Evolutionary conservation across 1,139 yeast genomes (phyloP).

Genomic region (Protomyces inouyei): DNA sequence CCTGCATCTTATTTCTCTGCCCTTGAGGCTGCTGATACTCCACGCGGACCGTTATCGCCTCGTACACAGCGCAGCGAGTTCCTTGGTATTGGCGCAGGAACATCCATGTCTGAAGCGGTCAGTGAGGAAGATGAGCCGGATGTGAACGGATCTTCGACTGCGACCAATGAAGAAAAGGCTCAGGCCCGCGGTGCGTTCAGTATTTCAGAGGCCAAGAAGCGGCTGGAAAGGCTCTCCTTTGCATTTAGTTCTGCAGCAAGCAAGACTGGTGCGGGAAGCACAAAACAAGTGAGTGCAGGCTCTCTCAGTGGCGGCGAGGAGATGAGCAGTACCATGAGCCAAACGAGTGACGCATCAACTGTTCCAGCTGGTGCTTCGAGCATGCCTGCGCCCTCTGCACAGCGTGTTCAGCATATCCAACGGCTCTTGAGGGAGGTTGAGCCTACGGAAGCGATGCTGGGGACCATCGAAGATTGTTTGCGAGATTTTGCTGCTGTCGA

Average conservation of each 20-base stretch:
- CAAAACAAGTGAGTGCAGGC: neutral
- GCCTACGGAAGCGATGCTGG: neutral
- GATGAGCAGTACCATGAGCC: neutral
- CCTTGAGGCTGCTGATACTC: neutral
- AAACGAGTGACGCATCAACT: neutral
- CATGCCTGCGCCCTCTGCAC: slow-evolving; percentile 11
- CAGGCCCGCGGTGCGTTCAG: slow-evolving; percentile 8
- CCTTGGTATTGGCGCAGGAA: neutral
- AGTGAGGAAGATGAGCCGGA: slow-evolving; percentile 22
- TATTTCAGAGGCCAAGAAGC: slow-evolving; percentile 19
- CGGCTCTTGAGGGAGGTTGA: slow-evolving; percentile 13
- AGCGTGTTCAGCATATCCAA: slow-evolving; percentile 10
- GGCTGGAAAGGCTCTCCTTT: slow-evolving; percentile 18
- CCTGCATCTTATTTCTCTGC: neutral
- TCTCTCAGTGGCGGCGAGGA: neutral
- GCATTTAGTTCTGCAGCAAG: slow-evolving; percentile 1
- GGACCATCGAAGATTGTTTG: slow-evolving; percentile 29
- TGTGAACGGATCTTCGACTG: neutral
- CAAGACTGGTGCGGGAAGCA: neutral
- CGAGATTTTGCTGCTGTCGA: slow-evolving; percentile 27
- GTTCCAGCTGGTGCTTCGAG: neutral
- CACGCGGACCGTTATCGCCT: neutral
- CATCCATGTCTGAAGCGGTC: slow-evolving; percentile 19
- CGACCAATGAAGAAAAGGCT: neutral
- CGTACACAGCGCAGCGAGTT: neutral